These are phyloP conservation scores for Eruca vesicaria DNA, from an alignment of 441 rosid genomes.

Conservation along the genomic window DNA sequence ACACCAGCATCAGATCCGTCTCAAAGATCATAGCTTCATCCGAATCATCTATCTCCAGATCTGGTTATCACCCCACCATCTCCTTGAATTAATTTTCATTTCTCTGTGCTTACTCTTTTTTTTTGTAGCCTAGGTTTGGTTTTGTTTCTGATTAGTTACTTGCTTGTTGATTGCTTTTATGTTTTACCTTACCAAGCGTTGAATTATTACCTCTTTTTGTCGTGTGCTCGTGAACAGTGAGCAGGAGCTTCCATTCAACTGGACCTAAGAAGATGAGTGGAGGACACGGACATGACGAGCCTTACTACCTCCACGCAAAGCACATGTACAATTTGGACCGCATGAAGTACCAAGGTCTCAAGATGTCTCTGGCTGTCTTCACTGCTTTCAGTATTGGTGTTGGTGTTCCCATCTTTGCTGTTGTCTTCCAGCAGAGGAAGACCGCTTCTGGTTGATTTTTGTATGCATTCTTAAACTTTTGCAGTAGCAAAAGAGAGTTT, in stretches of 20 bases:
- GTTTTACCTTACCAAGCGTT: no score
- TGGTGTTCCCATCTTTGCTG: conserved; percentile 74
- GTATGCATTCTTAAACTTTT: no score
- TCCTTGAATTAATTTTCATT: background rate
- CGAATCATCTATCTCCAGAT: conserved; percentile 52
- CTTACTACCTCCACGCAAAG: conserved; percentile 79
- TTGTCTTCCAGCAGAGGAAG: conserved; percentile 93
- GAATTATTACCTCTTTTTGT: no score
- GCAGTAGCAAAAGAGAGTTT: no score
- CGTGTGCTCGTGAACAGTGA: conserved; percentile 44
- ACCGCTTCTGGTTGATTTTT: conserved; percentile 57
- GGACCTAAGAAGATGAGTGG: conserved; percentile 89
- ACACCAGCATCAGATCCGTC: conserved; percentile 63
- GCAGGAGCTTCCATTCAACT: conserved; percentile 76
- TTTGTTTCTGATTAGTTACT: no score
- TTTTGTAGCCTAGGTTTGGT: background rate
- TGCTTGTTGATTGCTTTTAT: no score
- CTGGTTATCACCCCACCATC: conserved; percentile 43
- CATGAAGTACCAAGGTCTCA: conserved; percentile 77
- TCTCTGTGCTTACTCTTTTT: background rate
- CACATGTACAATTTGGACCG: conserved; percentile 98
- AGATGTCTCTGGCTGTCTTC: conserved; percentile 79
- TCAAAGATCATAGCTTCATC: conserved; percentile 63
- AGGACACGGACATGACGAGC: conserved; percentile 73
- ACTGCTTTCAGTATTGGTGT: conserved; percentile 88